These are phyloP conservation scores for Diaporthe longicolla DNA, from an alignment of 2,329 filamentous ascomycete genomes.

Conservation along the genomic window DNA sequence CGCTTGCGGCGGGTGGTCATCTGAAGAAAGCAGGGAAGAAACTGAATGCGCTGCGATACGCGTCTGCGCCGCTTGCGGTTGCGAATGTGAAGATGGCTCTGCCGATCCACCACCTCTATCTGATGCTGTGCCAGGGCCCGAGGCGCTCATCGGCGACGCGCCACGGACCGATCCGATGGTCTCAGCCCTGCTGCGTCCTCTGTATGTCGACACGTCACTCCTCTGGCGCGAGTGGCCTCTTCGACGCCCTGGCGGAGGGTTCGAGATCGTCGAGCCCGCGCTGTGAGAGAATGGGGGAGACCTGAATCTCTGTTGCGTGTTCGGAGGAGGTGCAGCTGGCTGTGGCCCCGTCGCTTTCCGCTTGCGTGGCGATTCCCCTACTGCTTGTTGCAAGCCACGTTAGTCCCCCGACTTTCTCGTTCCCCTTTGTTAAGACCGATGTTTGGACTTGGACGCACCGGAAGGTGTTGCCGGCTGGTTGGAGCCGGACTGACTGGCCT, in stretches of 20 bases:
- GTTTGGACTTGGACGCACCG: slow-evolving; percentile 75
- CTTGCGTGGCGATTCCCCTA: slow-evolving; percentile 86
- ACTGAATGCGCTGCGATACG: slow-evolving; percentile 58
- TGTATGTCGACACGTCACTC: slow-evolving; percentile 68
- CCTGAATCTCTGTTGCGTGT: slow-evolving; percentile 60
- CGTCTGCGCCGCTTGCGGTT: slow-evolving; percentile 44
- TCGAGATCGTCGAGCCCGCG: slow-evolving; percentile 63
- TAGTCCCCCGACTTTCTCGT: slow-evolving; percentile 55
- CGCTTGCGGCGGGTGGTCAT: slow-evolving; percentile 52
- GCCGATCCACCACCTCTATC: slow-evolving; percentile 51
- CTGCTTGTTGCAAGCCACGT: slow-evolving; percentile 64
- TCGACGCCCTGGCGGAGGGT: slow-evolving; percentile 67
- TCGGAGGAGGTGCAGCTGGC: slow-evolving; percentile 61
- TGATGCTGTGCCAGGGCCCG: slow-evolving; percentile 51
- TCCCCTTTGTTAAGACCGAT: slow-evolving; percentile 53
- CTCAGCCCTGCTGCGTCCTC: slow-evolving; percentile 55
- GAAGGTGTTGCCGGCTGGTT: slow-evolving; percentile 81
- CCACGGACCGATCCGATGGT: slow-evolving; percentile 53
- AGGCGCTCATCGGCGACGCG: slow-evolving; percentile 53
- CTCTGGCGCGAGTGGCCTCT: slow-evolving; percentile 74
- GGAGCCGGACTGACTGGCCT: slow-evolving; percentile 67
- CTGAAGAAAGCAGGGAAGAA: slow-evolving; percentile 60
- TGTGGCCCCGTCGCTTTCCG: slow-evolving; percentile 79
- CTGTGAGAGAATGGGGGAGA: slow-evolving; percentile 69
- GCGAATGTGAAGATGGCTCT: slow-evolving; percentile 45